Conservation (phyloP, 1,284 basidiomycete genomes). For the Heterobasidion annosum region DNA sequence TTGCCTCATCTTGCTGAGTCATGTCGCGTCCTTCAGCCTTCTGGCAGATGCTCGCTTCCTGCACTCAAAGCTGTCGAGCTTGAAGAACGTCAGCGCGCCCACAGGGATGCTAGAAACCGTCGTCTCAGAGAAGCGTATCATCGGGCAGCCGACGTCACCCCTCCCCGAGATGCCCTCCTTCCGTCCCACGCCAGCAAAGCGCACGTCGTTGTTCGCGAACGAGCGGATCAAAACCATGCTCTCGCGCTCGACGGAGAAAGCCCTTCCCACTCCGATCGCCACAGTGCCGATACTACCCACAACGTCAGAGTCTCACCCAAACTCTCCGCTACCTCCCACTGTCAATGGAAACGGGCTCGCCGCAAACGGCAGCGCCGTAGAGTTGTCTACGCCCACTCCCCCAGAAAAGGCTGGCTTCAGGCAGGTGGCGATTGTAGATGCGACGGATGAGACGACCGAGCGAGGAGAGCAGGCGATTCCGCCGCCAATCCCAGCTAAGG, state of each 20-base stretch:
- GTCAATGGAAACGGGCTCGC: not conserved
- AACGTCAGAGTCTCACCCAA: not conserved
- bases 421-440: not conserved
- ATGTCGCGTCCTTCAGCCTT: conserved; percentile 37
- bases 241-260: conserved; percentile 11
- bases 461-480: not conserved
- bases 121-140: conserved; percentile 62
- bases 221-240: conserved; percentile 21
- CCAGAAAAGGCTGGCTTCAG: not conserved
- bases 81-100: conserved; percentile 61
- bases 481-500: not conserved
- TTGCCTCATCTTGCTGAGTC: not conserved
- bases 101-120: conserved; percentile 76
- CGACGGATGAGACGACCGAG: not conserved
- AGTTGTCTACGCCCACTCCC: not conserved
- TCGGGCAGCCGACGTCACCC: conserved; percentile 17
- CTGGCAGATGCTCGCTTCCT: conserved; percentile 72
- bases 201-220: conserved; percentile 9
- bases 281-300: not conserved
- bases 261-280: not conserved
- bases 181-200: conserved; percentile 4
- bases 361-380: not conserved
- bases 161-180: conserved; percentile 3
- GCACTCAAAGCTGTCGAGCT: conserved; percentile 59
- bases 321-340: not conserved